Evolutionary conservation across 176 grass and related monocot species (phyloP), one percentile per base, ranked within the genome.

Genomic region (Melocanna baccifera): DNA sequence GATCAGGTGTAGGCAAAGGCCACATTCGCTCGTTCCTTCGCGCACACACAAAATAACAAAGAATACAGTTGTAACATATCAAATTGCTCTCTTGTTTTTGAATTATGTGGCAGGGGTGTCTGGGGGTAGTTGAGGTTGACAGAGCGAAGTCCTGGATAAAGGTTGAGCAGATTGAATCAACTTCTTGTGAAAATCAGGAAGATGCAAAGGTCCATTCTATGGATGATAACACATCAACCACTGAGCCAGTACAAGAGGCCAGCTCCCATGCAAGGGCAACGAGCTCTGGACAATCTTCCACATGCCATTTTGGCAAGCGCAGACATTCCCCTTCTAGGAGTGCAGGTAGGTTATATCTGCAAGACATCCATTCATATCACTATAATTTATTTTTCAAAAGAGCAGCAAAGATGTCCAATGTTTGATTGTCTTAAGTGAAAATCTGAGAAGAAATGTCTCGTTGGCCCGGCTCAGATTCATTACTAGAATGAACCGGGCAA

Each of bases 1-100:
- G 62, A 76, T 34, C 73, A 85, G 91, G 91, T 92, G 87, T 58
- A 81, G 62, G 61, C 81, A 73, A 84, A 69, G 22, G 19, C 20
- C 32, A 79, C 22, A 10, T 37, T 71, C 57, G 11, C 6, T 79
- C 34, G 32, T 80, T 37, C 69, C 40, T 77, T 32, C 26, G 45
- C 55, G 56, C 39, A 9, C n/a, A 28, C 9, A 71, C n/a, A 57
- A n/a, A 55, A n/a, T 83, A 42, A 39, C 7, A 9, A 81, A 72
- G 9, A 0, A 2, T 59, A 58, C 42, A 65, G 42, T 30, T 61
- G 22, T 86, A 71, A 71, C 67, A 39, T 66, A 71, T 78, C 46
- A 72, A 84, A 67, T 26, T 46, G 9, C 3, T 56, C 8, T 83
- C 16, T 57, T 74, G 26, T 72, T 40, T 72, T 74, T 7, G 4